These are phyloP conservation scores for Coriaria nepalensis DNA, from an alignment of 306 rosid species.

Conservation along the genomic window DNA sequence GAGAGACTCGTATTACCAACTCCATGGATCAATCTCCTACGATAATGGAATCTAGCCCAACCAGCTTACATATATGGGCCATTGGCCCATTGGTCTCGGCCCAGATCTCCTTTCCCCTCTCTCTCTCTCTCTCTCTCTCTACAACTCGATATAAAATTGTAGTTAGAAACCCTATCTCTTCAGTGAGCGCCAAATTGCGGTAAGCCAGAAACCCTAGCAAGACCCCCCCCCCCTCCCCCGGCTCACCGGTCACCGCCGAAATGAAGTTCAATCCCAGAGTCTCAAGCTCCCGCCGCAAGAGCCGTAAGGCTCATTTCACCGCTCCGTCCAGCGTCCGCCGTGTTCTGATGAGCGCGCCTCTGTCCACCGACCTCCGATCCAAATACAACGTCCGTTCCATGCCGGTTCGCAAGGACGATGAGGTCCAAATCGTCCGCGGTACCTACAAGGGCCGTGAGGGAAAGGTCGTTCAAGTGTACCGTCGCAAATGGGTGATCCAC, in stretches of 20 bases:
- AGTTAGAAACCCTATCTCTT: conserved; percentile 5
- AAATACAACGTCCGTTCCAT: conserved; percentile 86
- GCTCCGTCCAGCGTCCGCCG: conserved; percentile 95
- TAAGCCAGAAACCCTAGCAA: too few relatives aligned
- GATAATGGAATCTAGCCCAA: too few relatives aligned
- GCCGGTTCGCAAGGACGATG: conserved; percentile 88
- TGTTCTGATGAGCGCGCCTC: conserved; percentile 80
- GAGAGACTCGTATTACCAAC: too few relatives aligned
- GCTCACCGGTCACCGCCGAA: neutral
- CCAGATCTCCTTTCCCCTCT: neutral
- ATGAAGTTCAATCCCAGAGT: conserved; percentile 89
- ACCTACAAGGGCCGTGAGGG: conserved; percentile 93
- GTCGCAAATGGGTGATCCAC: conserved; percentile 94
- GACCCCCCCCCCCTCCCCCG: neutral
- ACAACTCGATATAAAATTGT: neutral
- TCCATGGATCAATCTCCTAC: too few relatives aligned
- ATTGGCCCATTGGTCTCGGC: neutral
- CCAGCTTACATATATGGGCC: too few relatives aligned
- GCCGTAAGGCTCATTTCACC: conserved; percentile 84
- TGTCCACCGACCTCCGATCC: conserved; percentile 62
- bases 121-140: too few relatives aligned
- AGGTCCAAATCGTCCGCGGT: conserved; percentile 83
- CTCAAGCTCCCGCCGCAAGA: conserved; percentile 84
- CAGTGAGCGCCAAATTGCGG: neutral
- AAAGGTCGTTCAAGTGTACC: conserved; percentile 80